These are phyloP conservation scores for Quaeritorhiza haematococci DNA, from an alignment of 371 early-diverging fungal genomes.

Conservation along the genomic window DNA sequence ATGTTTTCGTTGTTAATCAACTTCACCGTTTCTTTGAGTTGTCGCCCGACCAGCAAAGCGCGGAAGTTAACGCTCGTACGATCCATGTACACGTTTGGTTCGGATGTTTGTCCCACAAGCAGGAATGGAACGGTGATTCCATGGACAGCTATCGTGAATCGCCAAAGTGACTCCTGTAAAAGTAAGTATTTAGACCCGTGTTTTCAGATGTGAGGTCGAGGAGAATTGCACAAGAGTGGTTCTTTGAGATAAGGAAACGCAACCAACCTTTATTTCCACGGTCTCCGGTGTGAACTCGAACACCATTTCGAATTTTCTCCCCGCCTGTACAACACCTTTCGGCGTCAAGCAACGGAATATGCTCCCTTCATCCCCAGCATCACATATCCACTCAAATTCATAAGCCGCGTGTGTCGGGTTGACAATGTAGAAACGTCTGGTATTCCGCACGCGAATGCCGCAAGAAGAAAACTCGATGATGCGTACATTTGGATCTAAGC, in stretches of 20 bases:
- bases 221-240: too few relatives aligned
- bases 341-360: constrained; percentile 43
- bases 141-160: constrained; percentile 33
- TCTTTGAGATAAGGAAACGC: not conserved
- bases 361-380: constrained; percentile 10
- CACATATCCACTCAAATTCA: constrained; percentile 40
- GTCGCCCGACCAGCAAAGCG: constrained; percentile 45
- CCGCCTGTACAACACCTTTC: constrained; percentile 31
- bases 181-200: too few relatives aligned
- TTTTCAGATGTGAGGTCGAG: too few relatives aligned
- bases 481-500: constrained; percentile 35
- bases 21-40: constrained; percentile 39
- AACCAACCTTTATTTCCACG: constrained; percentile 37
- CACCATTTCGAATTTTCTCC: constrained; percentile 46
- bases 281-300: constrained; percentile 49
- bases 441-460: constrained; percentile 42
- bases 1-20: constrained; percentile 42
- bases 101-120: constrained; percentile 43
- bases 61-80: constrained; percentile 43
- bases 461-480: constrained; percentile 46
- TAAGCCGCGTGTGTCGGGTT: constrained; percentile 45
- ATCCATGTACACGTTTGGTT: constrained; percentile 49
- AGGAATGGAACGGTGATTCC: constrained; percentile 41
- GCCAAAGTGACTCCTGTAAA: constrained; percentile 46
- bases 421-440: constrained; percentile 45